Evolutionary conservation across 2,329 filamentous ascomycete genomes (phyloP).

Genomic region (Colletotrichum lini): DNA sequence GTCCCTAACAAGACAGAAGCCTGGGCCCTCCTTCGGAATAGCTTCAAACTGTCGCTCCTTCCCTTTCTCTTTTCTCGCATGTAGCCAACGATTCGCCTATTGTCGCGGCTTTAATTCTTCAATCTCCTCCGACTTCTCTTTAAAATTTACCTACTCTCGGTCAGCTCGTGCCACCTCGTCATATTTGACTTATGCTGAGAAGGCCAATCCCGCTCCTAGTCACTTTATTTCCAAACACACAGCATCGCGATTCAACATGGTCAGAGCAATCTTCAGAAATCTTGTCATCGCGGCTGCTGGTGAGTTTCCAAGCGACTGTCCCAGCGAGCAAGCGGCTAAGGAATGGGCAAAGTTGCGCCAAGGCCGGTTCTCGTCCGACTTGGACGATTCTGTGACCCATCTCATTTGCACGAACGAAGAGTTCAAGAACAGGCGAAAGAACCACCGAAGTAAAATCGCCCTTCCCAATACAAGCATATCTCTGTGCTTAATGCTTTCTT

Average conservation of each 20-base stretch:
- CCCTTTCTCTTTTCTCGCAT: background rate
- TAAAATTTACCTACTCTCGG: background rate
- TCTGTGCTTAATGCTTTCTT: background rate
- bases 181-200: too few species aligned
- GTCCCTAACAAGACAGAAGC: background rate
- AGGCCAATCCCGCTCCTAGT: background rate
- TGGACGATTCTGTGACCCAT: constrained; percentile 76
- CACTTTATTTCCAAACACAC: background rate
- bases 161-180: background rate
- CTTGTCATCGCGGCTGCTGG: constrained; percentile 72
- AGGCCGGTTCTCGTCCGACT: constrained; percentile 67
- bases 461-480: background rate
- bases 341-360: constrained; percentile 78
- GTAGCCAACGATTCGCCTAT: background rate
- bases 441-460: constrained; percentile 29
- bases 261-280: constrained; percentile 63
- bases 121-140: background rate
- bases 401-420: constrained; percentile 76
- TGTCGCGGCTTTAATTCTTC: background rate
- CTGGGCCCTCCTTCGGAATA: background rate
- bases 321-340: constrained; percentile 60
- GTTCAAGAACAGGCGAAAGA: constrained; percentile 59
- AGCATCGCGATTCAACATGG: constrained; percentile 20
- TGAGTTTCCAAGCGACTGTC: constrained; percentile 58
- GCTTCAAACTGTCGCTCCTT: background rate